Conservation (phyloP, 73 alveolate genomes). For the Paramecium primaurelia region DNA sequence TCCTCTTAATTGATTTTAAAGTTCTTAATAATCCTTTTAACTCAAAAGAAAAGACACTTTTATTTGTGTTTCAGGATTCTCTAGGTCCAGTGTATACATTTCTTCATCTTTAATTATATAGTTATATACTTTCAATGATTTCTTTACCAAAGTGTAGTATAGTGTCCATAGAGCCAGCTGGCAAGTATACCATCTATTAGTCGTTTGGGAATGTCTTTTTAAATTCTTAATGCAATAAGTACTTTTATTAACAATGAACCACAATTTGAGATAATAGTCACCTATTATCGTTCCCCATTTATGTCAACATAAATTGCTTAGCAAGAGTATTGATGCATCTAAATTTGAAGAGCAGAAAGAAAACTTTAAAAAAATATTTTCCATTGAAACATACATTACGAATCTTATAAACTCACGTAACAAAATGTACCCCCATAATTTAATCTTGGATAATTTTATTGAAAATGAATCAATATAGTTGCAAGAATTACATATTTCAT, state of each 20-base stretch:
- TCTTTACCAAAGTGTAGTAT: not conserved
- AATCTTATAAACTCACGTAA: not conserved
- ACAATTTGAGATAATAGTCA: not conserved
- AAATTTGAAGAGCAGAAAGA: not conserved
- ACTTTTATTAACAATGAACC: not conserved
- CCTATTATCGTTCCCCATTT: not conserved
- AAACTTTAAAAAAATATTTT: not conserved
- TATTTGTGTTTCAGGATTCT: conserved; percentile 34
- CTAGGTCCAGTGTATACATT: not conserved
- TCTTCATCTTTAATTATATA: not conserved
- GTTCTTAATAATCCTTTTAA: not conserved
- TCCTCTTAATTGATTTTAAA: not conserved
- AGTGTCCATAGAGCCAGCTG: not conserved
- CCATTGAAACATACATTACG: not conserved
- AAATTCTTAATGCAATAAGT: not conserved
- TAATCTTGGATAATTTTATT: not conserved
- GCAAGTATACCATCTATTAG: not conserved
- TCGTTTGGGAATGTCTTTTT: not conserved
- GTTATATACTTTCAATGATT: not conserved
- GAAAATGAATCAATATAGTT: not conserved
- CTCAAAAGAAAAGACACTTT: not conserved
- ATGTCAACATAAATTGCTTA: not conserved
- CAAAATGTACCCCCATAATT: not conserved
- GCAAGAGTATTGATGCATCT: not conserved
- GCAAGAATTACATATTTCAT: not conserved